Evolutionary conservation across 805 yeast species (phyloP).

Genomic region (Candida maesae): DNA sequence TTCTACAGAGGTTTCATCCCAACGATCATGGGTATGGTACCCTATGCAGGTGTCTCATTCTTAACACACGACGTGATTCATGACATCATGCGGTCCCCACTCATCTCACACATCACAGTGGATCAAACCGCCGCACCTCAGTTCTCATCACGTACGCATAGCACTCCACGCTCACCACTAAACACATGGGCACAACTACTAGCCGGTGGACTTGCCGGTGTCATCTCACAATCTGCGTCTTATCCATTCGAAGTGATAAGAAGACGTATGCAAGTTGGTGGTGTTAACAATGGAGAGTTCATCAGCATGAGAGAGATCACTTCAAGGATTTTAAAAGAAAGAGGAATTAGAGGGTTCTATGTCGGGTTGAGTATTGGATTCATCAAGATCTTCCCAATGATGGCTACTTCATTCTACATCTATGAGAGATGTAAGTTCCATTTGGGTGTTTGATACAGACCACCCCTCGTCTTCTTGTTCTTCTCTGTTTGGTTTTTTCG

Average conservation of each 20-base stretch:
- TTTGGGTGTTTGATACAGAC: conserved; percentile 45
- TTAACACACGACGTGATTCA: conserved; percentile 90
- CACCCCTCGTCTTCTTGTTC: too few species aligned
- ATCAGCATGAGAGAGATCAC: conserved; percentile 53
- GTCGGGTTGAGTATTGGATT: conserved; percentile 96
- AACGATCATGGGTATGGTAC: conserved; percentile 92
- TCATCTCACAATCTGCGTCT: conserved; percentile 93
- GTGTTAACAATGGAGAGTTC: conserved; percentile 57
- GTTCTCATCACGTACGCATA: conserved; percentile 17
- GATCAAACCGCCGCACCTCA: conserved; percentile 8
- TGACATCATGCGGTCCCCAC: conserved; percentile 70
- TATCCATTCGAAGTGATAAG: conserved; percentile 95
- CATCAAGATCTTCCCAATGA: conserved; percentile 94
- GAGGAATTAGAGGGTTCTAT: conserved; percentile 84
- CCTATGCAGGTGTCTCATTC: conserved; percentile 97
- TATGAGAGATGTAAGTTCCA: conserved; percentile 79
- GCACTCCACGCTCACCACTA: conserved; percentile 54
- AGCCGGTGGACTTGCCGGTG: conserved; percentile 96
- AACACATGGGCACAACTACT: conserved; percentile 86
- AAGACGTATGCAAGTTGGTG: conserved; percentile 94
- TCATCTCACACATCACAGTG: conserved; percentile 51
- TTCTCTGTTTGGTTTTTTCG: too few species aligned
- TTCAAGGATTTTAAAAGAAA: conserved; percentile 57
- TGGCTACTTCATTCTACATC: conserved; percentile 91
- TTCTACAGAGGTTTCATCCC: conserved; percentile 95